Conservation (phyloP, 2,329 filamentous ascomycete species). For the Diaporthe citri region DNA sequence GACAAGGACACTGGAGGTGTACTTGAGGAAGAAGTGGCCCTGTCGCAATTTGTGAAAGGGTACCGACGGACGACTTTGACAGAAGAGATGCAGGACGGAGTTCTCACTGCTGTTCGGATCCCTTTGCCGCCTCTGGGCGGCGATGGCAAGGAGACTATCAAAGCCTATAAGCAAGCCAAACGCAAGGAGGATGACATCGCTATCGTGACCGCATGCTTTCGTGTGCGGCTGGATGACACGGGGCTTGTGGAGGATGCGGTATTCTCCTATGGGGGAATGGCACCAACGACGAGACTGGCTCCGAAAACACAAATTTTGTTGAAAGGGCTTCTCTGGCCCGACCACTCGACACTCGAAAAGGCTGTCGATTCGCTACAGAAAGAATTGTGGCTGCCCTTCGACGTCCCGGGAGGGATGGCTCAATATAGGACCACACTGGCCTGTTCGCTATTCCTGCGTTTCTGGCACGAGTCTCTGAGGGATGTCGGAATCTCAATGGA, state of each 20-base stretch:
- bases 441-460: conserved; percentile 94
- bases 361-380: conserved; percentile 86
- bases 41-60: conserved; percentile 66
- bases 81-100: conserved; percentile 81
- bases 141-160: conserved; percentile 78
- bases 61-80: conserved; percentile 50
- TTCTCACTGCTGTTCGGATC: conserved; percentile 87
- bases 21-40: conserved; percentile 75
- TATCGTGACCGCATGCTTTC: conserved; percentile 90
- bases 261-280: conserved; percentile 95
- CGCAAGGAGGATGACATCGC: conserved; percentile 98
- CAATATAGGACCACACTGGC: conserved; percentile 93
- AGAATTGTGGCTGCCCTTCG: conserved; percentile 89
- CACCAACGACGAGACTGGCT: conserved; percentile 86
- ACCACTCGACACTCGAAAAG: conserved; percentile 86
- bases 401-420: conserved; percentile 97
- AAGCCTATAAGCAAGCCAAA: conserved; percentile 96
- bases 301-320: conserved; percentile 81
- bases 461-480: conserved; percentile 66
- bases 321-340: conserved; percentile 81
- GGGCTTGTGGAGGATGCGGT: conserved; percentile 80
- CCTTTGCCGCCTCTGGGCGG: conserved; percentile 76
- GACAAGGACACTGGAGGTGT: conserved; percentile 59
- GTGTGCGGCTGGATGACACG: conserved; percentile 76
- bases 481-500: neutral